Evolutionary conservation across 768 basidiomycete species (phyloP).

Genomic region (Lentinus brumalis): DNA sequence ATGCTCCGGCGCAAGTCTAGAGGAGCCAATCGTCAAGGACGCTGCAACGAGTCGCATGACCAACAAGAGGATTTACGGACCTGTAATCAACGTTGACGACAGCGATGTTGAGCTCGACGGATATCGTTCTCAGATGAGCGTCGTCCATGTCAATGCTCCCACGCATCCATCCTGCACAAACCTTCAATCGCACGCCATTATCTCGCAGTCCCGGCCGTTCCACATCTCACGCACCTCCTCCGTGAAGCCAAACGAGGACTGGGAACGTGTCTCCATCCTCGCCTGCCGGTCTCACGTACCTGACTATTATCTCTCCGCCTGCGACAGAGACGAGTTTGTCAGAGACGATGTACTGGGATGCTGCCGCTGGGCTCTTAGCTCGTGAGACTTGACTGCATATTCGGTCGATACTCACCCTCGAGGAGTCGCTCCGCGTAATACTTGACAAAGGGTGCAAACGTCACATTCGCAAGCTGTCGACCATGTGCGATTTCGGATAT

Average conservation of each 20-base stretch:
- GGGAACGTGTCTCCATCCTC: conserved; percentile 7
- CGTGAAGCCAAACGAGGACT: conserved; percentile 13
- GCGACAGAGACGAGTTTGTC: conserved; percentile 2
- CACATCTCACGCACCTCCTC: conserved; percentile 11
- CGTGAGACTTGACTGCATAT: not conserved
- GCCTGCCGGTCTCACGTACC: not conserved
- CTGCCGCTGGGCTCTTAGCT: not conserved
- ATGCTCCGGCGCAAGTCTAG: conserved; percentile 30
- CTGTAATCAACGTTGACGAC: conserved; percentile 24
- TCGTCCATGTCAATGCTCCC: conserved; percentile 22
- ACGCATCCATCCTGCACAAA: conserved; percentile 7
- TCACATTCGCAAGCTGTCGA: not conserved
- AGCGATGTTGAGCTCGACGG: conserved; percentile 20
- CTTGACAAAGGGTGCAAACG: not conserved
- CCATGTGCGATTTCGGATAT: not conserved
- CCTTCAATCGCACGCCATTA: not conserved
- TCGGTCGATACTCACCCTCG: not conserved
- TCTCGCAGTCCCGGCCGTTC: no score
- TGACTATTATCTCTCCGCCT: conserved; percentile 6
- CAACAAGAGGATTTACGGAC: not conserved
- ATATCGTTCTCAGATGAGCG: conserved; percentile 16
- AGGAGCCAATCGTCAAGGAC: not conserved
- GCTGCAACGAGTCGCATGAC: not conserved
- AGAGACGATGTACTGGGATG: not conserved
- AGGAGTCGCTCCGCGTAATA: not conserved